A percentile compares a stretch with the other conserved stretches of the same genome.
Conservation (phyloP, 352 stramenopile species). For the Phytophthora macrochlamydospora region DNA sequence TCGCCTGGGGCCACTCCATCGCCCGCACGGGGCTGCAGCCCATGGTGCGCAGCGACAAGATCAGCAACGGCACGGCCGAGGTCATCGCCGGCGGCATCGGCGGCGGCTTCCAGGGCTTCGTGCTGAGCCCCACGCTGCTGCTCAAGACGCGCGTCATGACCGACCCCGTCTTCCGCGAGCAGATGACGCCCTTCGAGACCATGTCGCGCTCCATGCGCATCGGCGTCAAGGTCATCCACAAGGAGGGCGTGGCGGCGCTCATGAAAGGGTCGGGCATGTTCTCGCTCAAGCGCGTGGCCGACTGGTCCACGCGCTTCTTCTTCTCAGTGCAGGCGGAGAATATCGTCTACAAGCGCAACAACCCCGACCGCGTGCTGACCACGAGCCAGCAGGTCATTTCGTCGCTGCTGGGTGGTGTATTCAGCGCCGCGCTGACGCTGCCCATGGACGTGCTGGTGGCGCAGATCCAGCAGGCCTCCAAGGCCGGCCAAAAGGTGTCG, state of each 20-base stretch:
- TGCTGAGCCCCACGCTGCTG: slow-evolving; percentile 91
- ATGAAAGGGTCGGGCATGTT: slow-evolving; percentile 94
- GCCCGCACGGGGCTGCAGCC: slow-evolving; percentile 59
- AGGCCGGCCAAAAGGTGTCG: slow-evolving; percentile 83
- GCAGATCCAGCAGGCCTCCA: slow-evolving; percentile 93
- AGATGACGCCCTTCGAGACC: slow-evolving; percentile 89
- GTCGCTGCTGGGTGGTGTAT: slow-evolving; percentile 84
- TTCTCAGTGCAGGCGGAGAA: slow-evolving; percentile 91
- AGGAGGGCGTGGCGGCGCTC: slow-evolving; percentile 85
- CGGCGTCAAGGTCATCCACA: slow-evolving; percentile 89
- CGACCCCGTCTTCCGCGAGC: slow-evolving; percentile 90
- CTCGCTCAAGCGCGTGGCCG: slow-evolving; percentile 91
- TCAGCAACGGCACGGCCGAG: slow-evolving; percentile 69
- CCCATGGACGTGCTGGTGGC: slow-evolving; percentile 93
- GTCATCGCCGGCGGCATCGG: slow-evolving; percentile 89
- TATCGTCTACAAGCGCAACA: slow-evolving; percentile 68
- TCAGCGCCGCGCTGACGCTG: slow-evolving; percentile 84
- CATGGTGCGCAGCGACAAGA: slow-evolving; percentile 53
- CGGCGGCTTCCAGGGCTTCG: slow-evolving; percentile 93
- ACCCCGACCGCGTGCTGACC: slow-evolving; percentile 68
- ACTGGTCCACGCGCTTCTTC: slow-evolving; percentile 93
- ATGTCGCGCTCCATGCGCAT: slow-evolving; percentile 81
- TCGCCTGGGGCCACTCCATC: slow-evolving; percentile 89
- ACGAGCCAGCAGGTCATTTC: slow-evolving; percentile 77
- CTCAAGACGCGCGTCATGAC: slow-evolving; percentile 97